These are phyloP conservation scores for Sugiyamaella pinicola DNA, from an alignment of 1,139 yeast species.

Conservation along the genomic window DNA sequence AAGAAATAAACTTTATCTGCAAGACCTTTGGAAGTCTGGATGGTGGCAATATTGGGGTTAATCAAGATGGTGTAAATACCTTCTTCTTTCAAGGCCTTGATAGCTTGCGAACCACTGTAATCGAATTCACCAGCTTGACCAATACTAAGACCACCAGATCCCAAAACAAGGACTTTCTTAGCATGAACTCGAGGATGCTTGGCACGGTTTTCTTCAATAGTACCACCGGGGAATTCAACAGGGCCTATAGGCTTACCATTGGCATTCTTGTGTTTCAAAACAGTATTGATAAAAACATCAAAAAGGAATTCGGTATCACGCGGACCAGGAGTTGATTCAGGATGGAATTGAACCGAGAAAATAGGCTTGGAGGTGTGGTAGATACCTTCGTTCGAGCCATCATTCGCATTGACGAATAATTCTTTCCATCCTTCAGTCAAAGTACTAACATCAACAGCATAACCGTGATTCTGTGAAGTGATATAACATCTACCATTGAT, in stretches of 20 bases:
- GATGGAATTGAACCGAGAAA: conserved; percentile 99
- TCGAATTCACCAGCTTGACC: conserved; percentile 99
- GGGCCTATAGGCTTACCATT: conserved; percentile 57
- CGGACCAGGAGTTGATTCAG: conserved; percentile 99
- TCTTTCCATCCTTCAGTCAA: conserved; percentile 83
- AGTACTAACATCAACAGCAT: conserved; percentile 84
- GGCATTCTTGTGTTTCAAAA: conserved; percentile 61
- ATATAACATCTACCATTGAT: conserved; percentile 96
- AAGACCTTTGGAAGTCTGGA: conserved; percentile 95
- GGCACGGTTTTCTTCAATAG: conserved; percentile 59
- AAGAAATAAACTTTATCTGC: conserved; percentile 97
- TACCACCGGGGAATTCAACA: conserved; percentile 91
- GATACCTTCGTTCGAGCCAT: conserved; percentile 98
- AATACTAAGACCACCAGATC: conserved; percentile 97
- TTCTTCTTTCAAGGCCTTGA: conserved; percentile 89
- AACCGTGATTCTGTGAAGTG: conserved; percentile 99
- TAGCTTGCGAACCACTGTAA: conserved; percentile 89
- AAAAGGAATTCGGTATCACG: conserved; percentile 97
- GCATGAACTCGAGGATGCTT: conserved; percentile 78
- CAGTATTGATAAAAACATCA: conserved; percentile 87
- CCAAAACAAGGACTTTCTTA: conserved; percentile 92
- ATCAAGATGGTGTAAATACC: conserved; percentile 93
- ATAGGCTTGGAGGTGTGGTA: conserved; percentile 84
- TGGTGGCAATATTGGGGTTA: conserved; percentile 97
- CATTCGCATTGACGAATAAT: conserved; percentile 93